Percentiles rank a stretch among this genome's conserved stretches.
Evolutionary conservation across 306 rosid species (phyloP).

Genomic region (Medicago lupulina): DNA sequence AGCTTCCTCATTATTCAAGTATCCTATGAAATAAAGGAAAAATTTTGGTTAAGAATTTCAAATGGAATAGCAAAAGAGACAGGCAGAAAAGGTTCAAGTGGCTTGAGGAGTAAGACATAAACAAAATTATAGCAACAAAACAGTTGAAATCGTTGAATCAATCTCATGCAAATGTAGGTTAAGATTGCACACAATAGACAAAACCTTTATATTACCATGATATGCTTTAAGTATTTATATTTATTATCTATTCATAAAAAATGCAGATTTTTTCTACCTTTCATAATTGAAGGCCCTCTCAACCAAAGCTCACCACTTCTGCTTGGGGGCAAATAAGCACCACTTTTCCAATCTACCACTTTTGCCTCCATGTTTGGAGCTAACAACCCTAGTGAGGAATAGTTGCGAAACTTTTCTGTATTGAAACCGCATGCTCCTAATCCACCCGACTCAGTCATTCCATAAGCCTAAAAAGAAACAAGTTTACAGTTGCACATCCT

Average conservation of each 20-base stretch:
- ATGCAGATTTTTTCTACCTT: constrained; percentile 52
- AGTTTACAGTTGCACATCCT: constrained; percentile 15
- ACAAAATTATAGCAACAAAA: background rate
- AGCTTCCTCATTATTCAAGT: constrained; percentile 70
- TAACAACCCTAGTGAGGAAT: constrained; percentile 75
- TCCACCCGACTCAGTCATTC: constrained; percentile 86
- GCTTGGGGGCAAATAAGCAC: constrained; percentile 71
- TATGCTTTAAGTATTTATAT: background rate
- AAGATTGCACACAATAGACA: background rate
- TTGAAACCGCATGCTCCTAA: constrained; percentile 81
- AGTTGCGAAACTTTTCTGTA: constrained; percentile 54
- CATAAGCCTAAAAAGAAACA: constrained; percentile 71
- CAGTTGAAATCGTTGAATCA: constrained; percentile 10
- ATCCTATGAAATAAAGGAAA: constrained; percentile 54
- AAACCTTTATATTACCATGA: background rate
- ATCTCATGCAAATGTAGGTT: background rate
- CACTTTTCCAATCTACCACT: constrained; percentile 69
- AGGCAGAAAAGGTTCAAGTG: constrained; percentile 4
- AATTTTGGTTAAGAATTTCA: background rate
- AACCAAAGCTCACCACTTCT: constrained; percentile 82
- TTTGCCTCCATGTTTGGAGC: constrained; percentile 90
- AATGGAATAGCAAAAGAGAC: constrained; percentile 11
- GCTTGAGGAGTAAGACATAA: background rate
- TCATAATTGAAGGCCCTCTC: constrained; percentile 79
- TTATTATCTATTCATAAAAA: constrained; percentile 26